Evolutionary conservation across 2,329 filamentous ascomycete genomes (phyloP).

Genomic region (Aspergillus unguis): DNA sequence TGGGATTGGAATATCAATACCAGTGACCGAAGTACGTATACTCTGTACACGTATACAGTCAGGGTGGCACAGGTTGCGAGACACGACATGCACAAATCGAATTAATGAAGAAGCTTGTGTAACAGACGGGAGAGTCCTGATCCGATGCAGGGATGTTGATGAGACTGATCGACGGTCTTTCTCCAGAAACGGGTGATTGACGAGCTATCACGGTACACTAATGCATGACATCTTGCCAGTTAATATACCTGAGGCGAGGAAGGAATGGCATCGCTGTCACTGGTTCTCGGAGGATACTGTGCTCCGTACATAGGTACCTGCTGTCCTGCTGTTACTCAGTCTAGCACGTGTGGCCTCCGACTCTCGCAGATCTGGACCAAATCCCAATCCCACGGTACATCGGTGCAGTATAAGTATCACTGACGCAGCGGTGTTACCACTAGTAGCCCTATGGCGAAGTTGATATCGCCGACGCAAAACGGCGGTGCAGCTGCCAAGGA

Average conservation of each 20-base stretch:
- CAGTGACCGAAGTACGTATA: too few species aligned
- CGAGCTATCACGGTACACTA: conserved; percentile 12
- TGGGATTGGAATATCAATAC: too few species aligned
- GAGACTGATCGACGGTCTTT: too few species aligned
- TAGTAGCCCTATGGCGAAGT: background rate
- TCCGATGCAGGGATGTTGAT: background rate
- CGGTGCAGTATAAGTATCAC: background rate
- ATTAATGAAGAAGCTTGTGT: background rate
- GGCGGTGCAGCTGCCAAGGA: too few species aligned
- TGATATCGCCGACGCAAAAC: background rate
- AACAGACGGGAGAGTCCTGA: background rate
- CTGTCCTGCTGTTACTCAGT: background rate
- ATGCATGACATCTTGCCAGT: conserved; percentile 17
- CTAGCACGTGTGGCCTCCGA: background rate
- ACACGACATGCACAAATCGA: too few species aligned
- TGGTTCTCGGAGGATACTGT: background rate
- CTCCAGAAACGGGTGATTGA: background rate
- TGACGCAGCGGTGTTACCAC: background rate
- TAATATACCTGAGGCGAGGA: background rate
- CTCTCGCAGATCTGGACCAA: background rate
- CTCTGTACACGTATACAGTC: too few species aligned
- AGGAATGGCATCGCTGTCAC: background rate
- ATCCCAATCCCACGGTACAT: too few species aligned
- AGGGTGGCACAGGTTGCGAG: too few species aligned
- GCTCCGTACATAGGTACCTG: background rate